Evolutionary conservation across 768 basidiomycete genomes (phyloP).

Genomic region (Panellus pusillus): DNA sequence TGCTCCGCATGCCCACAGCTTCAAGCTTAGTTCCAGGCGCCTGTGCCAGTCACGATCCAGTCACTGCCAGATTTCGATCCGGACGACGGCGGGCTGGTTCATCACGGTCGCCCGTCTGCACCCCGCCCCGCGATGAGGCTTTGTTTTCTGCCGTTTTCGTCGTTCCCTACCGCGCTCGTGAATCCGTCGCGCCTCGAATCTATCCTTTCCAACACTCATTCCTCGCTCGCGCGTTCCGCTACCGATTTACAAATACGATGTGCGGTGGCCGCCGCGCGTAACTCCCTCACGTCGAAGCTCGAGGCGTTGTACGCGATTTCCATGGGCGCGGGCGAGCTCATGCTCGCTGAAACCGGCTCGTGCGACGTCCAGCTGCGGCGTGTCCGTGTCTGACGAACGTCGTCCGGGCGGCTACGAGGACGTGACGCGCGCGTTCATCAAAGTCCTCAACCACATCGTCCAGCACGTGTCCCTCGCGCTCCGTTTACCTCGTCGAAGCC

Average conservation of each 20-base stretch:
- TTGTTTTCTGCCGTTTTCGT: constrained; percentile 38
- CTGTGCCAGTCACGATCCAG: constrained; percentile 52
- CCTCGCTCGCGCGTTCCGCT: constrained; percentile 78
- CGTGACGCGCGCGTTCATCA: too few relatives aligned
- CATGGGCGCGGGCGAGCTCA: constrained; percentile 90
- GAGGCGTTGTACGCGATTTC: constrained; percentile 75
- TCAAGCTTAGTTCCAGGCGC: constrained; percentile 33
- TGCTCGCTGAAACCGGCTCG: too few relatives aligned
- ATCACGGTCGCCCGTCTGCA: constrained; percentile 65
- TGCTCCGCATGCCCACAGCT: constrained; percentile 33
- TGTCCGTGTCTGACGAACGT: too few relatives aligned
- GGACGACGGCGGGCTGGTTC: constrained; percentile 52
- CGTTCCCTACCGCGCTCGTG: constrained; percentile 52
- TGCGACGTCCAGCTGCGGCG: too few relatives aligned
- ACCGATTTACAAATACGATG: constrained; percentile 73
- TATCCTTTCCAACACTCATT: constrained; percentile 59
- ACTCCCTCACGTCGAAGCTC: constrained; percentile 85
- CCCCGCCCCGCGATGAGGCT: constrained; percentile 71
- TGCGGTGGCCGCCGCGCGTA: constrained; percentile 89
- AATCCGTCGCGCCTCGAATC: constrained; percentile 71
- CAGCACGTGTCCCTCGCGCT: too few relatives aligned
- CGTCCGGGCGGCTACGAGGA: too few relatives aligned
- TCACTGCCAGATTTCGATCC: constrained; percentile 49
- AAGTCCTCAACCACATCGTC: too few relatives aligned
- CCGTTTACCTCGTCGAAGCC: too few relatives aligned